Base-by-base conservation (phyloP, 306 rosid species). In the Sophora flavescens region DNA sequence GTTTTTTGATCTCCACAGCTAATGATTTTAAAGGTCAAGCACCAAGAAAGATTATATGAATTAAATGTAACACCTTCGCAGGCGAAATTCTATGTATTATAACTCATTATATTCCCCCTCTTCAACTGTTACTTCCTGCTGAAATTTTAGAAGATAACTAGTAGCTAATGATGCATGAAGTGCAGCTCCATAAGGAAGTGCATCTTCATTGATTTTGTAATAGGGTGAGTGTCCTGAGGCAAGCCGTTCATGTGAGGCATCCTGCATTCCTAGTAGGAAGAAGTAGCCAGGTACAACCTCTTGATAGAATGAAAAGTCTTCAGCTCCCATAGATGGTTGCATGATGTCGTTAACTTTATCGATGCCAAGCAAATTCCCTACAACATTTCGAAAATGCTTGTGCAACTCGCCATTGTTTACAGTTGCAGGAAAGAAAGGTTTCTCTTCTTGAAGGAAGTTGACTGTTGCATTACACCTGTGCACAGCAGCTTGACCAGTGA, bases 251-350 rank as follows among this genome's bases (percentile, higher is more conserved):
- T 50, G 35, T 2, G 76, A 78, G 35, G 60, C 73, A 15, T 77
- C 74, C 82, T 79, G 71, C 93, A 89, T 89, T 73, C 98, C 97
- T 33, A 94, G 84, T 0, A 77, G 13, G 83, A 72, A 85, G 72
- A 86, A 87, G 82, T 87, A 88, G 35, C 98, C 97, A 13, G 96
- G 98, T 12, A 91, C 69, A n/a, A 62, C 86, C 76, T 90, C 88
- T 79, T 94, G 98, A 82, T 94, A 91, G 83, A 88, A 90, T 41
- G 97, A 45, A 77, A 91, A 90, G 79, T 93, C 97, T 84, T 93
- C 94, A 3, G 91, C 68, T 73, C 90, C 97, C 88, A 86, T 91
- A 16, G 63, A 0, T 2, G 89, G 94, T 68, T 38, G 78, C 77
- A 78, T n/a, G 17, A 78, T 16, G 17, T 83, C 85, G 33, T 79